Base-by-base conservation (phyloP, 768 basidiomycete species). In the Cystobasidium tubakii region DNA sequence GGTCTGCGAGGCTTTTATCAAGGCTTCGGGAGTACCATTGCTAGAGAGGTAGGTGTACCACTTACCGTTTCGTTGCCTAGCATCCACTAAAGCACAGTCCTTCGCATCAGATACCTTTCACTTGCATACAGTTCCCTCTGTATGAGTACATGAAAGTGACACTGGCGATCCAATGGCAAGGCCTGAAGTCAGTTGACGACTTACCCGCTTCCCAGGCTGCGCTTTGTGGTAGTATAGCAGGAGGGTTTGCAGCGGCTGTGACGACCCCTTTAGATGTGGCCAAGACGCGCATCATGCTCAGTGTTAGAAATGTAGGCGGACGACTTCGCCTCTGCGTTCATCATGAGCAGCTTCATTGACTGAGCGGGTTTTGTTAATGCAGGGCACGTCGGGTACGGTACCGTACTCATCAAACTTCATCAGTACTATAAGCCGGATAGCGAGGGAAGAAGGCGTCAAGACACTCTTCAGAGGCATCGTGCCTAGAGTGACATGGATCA, bases 181-280 rank as follows among this genome's bases (percentile, higher is more conserved):
- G 83, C 39, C 78, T 89, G 0, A 81, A 33, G 83, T 21, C 82
- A 87, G 36, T 86, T 88, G 73, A 66, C 83, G 85, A 54, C 81
- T 91, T 64, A 0, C 78, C 80, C 2, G 79, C 84, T 10, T 79
- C 80, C 33, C 81, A 85, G 73, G 83, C 84, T 0, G 94, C 93
- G 0, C 75, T 88, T 1, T 98, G 95, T 77, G 96, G 95, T 1
- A 90, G 89, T 79, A 83, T 95, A 57, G 90, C 96, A 0, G 96
- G 96, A 9, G 95, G 90, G 0, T 83, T 90, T 31, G 93, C 93
- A 4, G 95, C 93, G 0, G 90, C 89, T 0, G 76, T 89, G 42
- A 98, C 96, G 0, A 98, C 96, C 0, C 96, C 96, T 0, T 83
- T 99, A 34, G 96, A 99, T 79, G 96, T 98, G 1, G 85, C 96